phyloP scores from a whole-genome alignment of 1,284 basidiomycete genomes.

The Austroboletus novae-zelandiae region DNA sequence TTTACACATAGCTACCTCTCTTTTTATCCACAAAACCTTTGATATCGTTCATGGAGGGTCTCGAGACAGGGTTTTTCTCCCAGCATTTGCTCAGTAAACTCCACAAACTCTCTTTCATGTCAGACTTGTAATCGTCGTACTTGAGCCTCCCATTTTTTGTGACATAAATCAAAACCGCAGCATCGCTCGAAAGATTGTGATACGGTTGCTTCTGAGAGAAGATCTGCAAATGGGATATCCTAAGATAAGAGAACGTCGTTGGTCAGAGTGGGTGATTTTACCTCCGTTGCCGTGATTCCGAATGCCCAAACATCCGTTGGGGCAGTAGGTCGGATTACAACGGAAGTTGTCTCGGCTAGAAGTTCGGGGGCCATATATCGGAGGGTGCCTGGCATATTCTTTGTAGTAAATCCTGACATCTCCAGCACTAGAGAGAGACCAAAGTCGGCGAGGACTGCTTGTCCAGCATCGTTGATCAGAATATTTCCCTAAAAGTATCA shows the following conservation, averaged over 20 bases:
- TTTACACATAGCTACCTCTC: slow-evolving; percentile 11
- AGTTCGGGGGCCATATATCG: slow-evolving; percentile 32
- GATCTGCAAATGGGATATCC: slow-evolving; percentile 11
- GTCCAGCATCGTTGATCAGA: slow-evolving; percentile 19
- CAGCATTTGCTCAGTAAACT: slow-evolving; percentile 22
- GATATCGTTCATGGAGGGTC: slow-evolving; percentile 15
- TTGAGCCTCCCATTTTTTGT: slow-evolving; percentile 11
- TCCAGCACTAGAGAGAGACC: slow-evolving; percentile 32
- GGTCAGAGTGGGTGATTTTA: not conserved
- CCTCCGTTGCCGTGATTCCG: slow-evolving; percentile 29
- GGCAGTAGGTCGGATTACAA: slow-evolving; percentile 17
- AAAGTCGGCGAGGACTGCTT: slow-evolving; percentile 30
- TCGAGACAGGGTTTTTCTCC: slow-evolving; percentile 7
- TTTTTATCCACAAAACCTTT: slow-evolving; percentile 17
- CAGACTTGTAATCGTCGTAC: slow-evolving; percentile 21
- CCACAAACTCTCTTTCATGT: slow-evolving; percentile 20
- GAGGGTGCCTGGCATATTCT: slow-evolving; percentile 23
- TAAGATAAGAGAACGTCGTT: not conserved
- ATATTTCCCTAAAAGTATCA: slow-evolving; percentile 24
- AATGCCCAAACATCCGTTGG: slow-evolving; percentile 30
- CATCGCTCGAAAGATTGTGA: slow-evolving; percentile 10
- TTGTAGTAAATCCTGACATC: slow-evolving; percentile 30
- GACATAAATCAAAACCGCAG: slow-evolving; percentile 19
- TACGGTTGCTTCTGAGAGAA: slow-evolving; percentile 26
- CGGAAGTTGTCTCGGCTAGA: slow-evolving; percentile 9